phyloP scores from a whole-genome alignment of 208 protist genomes.

The Leishmania aethiopica region DNA sequence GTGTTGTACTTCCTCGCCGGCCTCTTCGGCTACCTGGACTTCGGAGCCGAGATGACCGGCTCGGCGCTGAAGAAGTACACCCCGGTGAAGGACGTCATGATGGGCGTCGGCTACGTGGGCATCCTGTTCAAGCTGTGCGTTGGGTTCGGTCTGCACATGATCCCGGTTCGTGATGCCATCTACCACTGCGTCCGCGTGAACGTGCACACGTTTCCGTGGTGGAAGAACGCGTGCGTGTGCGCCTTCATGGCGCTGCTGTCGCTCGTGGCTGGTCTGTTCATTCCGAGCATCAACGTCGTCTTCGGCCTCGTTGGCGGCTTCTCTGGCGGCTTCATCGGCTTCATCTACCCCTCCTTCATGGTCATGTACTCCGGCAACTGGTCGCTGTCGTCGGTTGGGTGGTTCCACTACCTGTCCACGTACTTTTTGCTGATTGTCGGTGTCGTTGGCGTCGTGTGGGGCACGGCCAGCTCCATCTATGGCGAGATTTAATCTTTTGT shows the following conservation, averaged over 20 bases:
- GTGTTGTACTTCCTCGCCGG: slow-evolving; percentile 76
- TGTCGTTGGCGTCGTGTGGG: slow-evolving; percentile 68
- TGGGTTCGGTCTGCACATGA: slow-evolving; percentile 65
- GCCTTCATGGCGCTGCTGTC: slow-evolving; percentile 35
- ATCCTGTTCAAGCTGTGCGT: slow-evolving; percentile 80
- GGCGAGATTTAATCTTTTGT: slow-evolving; percentile 35
- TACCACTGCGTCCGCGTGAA: slow-evolving; percentile 57
- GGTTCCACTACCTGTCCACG: slow-evolving; percentile 58
- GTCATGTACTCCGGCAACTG: slow-evolving; percentile 72
- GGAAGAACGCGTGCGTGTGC: slow-evolving; percentile 50
- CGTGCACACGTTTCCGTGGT: slow-evolving; percentile 47
- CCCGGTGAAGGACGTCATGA: slow-evolving; percentile 49
- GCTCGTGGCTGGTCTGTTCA: slow-evolving; percentile 69
- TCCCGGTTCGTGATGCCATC: slow-evolving; percentile 62
- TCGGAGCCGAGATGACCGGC: slow-evolving; percentile 42
- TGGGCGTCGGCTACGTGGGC: slow-evolving; percentile 58
- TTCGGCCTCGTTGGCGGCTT: slow-evolving; percentile 78
- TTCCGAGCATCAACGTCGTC: slow-evolving; percentile 66
- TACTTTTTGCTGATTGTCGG: slow-evolving; percentile 69
- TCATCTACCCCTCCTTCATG: slow-evolving; percentile 73
- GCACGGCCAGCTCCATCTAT: slow-evolving; percentile 64
- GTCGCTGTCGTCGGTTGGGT: slow-evolving; percentile 37
- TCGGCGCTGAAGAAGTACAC: slow-evolving; percentile 70
- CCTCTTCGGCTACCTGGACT: slow-evolving; percentile 84
- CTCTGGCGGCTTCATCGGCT: slow-evolving; percentile 72